Evolutionary conservation across 371 early-diverging fungal species (phyloP).

Genomic region (Mucor irregularis): DNA sequence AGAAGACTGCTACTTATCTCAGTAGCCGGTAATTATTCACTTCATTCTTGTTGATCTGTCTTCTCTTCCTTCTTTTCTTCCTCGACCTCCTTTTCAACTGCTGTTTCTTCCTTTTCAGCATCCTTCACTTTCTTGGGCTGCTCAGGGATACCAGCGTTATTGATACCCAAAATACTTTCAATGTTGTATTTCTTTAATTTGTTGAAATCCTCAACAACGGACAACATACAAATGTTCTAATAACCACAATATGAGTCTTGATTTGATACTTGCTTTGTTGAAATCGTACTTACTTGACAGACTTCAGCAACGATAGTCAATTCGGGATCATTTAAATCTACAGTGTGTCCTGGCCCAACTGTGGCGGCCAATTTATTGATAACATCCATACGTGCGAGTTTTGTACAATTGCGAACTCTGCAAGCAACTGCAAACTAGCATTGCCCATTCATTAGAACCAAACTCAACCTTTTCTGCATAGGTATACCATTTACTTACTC

Average conservation of each 20-base stretch:
- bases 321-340: conserved; percentile 66
- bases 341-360: conserved; percentile 59
- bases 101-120: background rate
- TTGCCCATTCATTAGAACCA: too few species aligned
- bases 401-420: conserved; percentile 64
- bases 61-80: background rate
- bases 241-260: too few species aligned
- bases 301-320: conserved; percentile 68
- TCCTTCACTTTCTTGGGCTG: background rate
- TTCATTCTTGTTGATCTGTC: background rate
- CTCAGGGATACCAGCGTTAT: conserved; percentile 10
- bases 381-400: conserved; percentile 57
- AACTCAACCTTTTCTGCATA: background rate
- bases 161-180: conserved; percentile 54
- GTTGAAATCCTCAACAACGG: conserved; percentile 67
- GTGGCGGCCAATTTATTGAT: conserved; percentile 54
- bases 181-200: conserved; percentile 69
- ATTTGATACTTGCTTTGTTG: background rate
- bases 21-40: too few species aligned
- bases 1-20: too few species aligned
- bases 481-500: conserved; percentile 19
- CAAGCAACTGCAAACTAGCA: conserved; percentile 69
- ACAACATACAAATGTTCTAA: conserved; percentile 72
- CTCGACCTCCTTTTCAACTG: background rate
- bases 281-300: conserved; percentile 53